Conservation (phyloP, 768 basidiomycete genomes). For the Leccinum broughii region DNA sequence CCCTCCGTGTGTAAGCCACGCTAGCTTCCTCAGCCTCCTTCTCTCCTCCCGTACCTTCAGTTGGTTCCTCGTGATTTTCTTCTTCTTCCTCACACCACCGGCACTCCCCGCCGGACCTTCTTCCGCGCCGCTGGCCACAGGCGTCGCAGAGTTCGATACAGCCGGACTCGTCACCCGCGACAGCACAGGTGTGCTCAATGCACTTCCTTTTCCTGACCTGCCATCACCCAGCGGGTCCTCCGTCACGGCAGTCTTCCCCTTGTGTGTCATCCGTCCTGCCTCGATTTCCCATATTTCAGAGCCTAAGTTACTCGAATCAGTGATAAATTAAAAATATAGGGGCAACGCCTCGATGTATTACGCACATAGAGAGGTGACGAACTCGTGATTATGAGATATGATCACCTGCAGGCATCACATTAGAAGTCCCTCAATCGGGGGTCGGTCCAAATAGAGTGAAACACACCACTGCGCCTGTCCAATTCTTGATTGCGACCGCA, state of each 20-base stretch:
- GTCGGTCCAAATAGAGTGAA: constrained; percentile 14
- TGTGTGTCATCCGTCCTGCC: constrained; percentile 76
- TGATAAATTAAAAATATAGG: constrained; percentile 13
- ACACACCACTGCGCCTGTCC: constrained; percentile 84
- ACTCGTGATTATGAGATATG: constrained; percentile 95
- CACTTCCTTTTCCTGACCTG: constrained; percentile 70
- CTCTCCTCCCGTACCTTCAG: constrained; percentile 88
- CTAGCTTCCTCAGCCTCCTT: constrained; percentile 72
- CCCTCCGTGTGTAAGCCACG: constrained; percentile 84
- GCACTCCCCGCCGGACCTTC: constrained; percentile 42
- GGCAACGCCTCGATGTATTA: constrained; percentile 18
- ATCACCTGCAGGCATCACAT: constrained; percentile 59
- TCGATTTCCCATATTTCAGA: constrained; percentile 97
- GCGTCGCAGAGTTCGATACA: constrained; percentile 71
- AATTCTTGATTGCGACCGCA: constrained; percentile 92
- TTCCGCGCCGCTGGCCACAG: constrained; percentile 78
- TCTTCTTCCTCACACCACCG: constrained; percentile 68
- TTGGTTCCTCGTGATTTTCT: constrained; percentile 89
- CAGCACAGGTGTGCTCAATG: constrained; percentile 65
- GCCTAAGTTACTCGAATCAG: constrained; percentile 43
- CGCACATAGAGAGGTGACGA: constrained; percentile 79
- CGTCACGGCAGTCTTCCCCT: constrained; percentile 83
- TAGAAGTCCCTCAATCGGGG: constrained; percentile 15
- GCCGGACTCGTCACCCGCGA: constrained; percentile 72
- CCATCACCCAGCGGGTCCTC: constrained; percentile 80